Evolutionary conservation across 2,329 filamentous ascomycete species (phyloP).

Genomic region (Colletotrichum simmondsii): DNA sequence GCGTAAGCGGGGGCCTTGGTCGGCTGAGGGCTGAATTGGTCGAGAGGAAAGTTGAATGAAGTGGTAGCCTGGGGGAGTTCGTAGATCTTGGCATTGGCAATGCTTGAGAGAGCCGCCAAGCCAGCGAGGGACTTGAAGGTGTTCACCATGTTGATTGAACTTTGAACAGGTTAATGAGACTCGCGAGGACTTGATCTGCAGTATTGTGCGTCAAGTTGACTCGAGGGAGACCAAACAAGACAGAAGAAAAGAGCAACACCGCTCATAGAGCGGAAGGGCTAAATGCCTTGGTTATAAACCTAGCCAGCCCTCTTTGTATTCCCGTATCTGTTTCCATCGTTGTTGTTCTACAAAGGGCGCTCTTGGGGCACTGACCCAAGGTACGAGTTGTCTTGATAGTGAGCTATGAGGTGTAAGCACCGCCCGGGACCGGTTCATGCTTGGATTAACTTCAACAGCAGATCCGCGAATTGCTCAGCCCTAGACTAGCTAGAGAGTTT

Average conservation of each 20-base stretch:
- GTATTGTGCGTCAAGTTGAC: background rate
- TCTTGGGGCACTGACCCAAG: background rate
- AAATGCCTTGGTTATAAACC: slow-evolving; percentile 19
- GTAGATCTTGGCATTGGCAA: slow-evolving; percentile 48
- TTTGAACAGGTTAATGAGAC: background rate
- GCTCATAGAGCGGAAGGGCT: slow-evolving; percentile 9
- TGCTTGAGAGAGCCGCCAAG: slow-evolving; percentile 42
- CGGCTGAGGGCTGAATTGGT: slow-evolving; percentile 52
- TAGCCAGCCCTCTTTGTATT: slow-evolving; percentile 2
- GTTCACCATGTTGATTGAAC: slow-evolving; percentile 38
- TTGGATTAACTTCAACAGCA: slow-evolving; percentile 8
- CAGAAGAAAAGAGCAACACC: background rate
- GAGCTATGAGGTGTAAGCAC: slow-evolving; percentile 1
- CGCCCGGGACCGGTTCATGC: slow-evolving; percentile 2
- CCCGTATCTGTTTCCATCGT: background rate
- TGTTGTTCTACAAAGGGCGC: slow-evolving; percentile 11
- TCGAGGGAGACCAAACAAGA: slow-evolving; percentile 4
- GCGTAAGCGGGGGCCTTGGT: slow-evolving; percentile 50
- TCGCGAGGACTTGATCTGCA: background rate
- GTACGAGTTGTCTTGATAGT: slow-evolving; percentile 3
- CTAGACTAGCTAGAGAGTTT: slow-evolving; percentile 41
- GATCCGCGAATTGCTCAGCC: slow-evolving; percentile 35
- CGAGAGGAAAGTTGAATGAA: slow-evolving; percentile 43
- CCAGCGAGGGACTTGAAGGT: slow-evolving; percentile 38
- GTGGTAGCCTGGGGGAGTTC: slow-evolving; percentile 49